phyloP scores from a whole-genome alignment of 2,329 filamentous ascomycete species.

The Penicillium sp. region DNA sequence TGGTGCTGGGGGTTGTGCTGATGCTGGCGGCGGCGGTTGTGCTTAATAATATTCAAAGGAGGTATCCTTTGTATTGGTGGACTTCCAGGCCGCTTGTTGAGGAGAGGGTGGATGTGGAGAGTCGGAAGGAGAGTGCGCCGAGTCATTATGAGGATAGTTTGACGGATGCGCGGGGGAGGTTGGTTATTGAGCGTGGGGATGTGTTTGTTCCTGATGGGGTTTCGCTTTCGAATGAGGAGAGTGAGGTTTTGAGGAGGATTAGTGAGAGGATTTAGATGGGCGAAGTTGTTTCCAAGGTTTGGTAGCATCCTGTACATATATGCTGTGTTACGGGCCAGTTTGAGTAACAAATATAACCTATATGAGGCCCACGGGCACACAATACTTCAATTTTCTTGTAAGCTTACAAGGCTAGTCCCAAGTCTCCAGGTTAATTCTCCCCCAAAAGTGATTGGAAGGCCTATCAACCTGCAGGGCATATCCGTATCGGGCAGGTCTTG shows the following conservation, averaged over 20 bases:
- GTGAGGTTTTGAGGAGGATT: constrained; percentile 33
- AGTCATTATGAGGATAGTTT: constrained; percentile 26
- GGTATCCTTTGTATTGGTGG: constrained; percentile 72
- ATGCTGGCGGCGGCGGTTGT: constrained; percentile 66
- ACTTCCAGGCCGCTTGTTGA: constrained; percentile 34
- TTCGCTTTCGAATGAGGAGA: constrained; percentile 36
- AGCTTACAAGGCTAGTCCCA: too few species aligned
- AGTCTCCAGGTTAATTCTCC: too few species aligned
- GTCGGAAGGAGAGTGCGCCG: constrained; percentile 19
- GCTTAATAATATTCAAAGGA: constrained; percentile 69
- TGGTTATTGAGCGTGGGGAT: constrained; percentile 33
- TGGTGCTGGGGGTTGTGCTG: constrained; percentile 61
- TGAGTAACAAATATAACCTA: too few species aligned
- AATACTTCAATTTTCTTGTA: too few species aligned
- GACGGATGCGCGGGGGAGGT: constrained; percentile 25
- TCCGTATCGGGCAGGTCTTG: too few species aligned
- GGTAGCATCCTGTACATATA: not conserved
- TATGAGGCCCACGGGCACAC: too few species aligned
- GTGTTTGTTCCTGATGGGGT: constrained; percentile 38
- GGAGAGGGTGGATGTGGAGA: constrained; percentile 20
- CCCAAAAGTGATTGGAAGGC: too few species aligned
- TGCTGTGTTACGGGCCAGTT: too few species aligned
- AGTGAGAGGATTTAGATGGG: constrained; percentile 33
- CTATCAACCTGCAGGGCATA: too few species aligned
- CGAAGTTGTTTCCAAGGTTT: too few species aligned